Percentiles rank a stretch among this genome's conserved stretches.
Conservation (phyloP, 805 yeast species). For the Myxozyma monticola region DNA sequence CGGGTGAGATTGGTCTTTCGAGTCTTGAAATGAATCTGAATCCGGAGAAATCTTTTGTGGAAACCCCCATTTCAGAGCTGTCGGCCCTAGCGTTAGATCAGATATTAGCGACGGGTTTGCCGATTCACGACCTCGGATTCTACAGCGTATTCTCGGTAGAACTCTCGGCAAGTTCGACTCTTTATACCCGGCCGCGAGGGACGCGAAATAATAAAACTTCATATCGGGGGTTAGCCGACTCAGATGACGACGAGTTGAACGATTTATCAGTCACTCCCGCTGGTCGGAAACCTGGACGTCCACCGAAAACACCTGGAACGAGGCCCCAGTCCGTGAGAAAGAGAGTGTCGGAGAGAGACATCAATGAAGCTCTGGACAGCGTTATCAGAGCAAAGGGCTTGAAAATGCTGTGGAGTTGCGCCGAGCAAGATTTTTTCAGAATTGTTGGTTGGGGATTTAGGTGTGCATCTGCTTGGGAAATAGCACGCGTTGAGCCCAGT, state of each 20-base stretch:
- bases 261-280: neutral
- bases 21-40: neutral
- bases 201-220: neutral
- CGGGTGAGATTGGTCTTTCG: neutral
- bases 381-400: conserved; percentile 8
- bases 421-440: conserved; percentile 17
- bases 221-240: neutral
- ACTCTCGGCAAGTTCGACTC: too few species aligned
- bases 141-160: conserved; percentile 9
- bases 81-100: conserved; percentile 8
- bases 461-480: conserved; percentile 21
- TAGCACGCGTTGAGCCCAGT: neutral
- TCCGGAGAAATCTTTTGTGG: neutral
- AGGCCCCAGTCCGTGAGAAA: too few species aligned
- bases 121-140: conserved; percentile 19
- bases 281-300: too few species aligned
- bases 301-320: too few species aligned
- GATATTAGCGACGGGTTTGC: conserved; percentile 9
- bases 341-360: too few species aligned
- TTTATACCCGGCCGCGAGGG: too few species aligned
- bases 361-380: too few species aligned
- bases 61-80: conserved; percentile 6
- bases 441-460: conserved; percentile 25
- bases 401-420: conserved; percentile 12
- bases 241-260: neutral